A percentile compares a stretch with the other conserved stretches of the same genome.
Conservation (phyloP, 768 basidiomycete species). For the Cystobasidiopsis lactophilus region DNA sequence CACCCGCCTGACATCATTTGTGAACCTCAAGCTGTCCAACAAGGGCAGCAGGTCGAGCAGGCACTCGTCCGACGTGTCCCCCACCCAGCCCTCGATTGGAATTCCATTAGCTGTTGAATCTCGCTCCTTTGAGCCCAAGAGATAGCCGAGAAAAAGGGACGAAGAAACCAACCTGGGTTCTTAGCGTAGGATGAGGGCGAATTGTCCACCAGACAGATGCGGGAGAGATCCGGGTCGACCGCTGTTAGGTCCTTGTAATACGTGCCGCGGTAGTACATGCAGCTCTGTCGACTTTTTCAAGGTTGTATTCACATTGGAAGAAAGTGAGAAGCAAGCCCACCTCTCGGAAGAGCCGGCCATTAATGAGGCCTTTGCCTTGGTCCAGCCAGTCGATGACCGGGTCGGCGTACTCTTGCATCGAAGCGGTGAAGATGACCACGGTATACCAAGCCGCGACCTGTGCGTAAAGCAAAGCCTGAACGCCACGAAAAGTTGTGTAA, state of each 20-base stretch:
- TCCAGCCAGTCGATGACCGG: conserved; percentile 99
- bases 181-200: conserved; percentile 76
- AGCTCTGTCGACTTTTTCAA: conserved; percentile 37
- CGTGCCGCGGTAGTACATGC: conserved; percentile 76
- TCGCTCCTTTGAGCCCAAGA: conserved; percentile 7
- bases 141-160: no score
- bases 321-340: conserved; percentile 23
- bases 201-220: conserved; percentile 88
- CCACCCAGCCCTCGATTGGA: conserved; percentile 97
- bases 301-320: neutral
- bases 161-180: conserved; percentile 69
- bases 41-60: conserved; percentile 85
- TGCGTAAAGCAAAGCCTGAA: neutral
- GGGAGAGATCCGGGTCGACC: conserved; percentile 70
- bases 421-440: conserved; percentile 93
- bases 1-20: conserved; percentile 77
- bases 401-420: conserved; percentile 98
- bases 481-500: neutral
- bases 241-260: conserved; percentile 83
- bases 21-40: conserved; percentile 86
- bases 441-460: conserved; percentile 98
- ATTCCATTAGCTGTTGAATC: conserved; percentile 98
- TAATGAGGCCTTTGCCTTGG: conserved; percentile 52
- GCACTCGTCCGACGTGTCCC: conserved; percentile 89
- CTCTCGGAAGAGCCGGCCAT: conserved; percentile 74